These are phyloP conservation scores for Cladosporium velox DNA, from an alignment of 2,329 filamentous ascomycete species.

Conservation along the genomic window DNA sequence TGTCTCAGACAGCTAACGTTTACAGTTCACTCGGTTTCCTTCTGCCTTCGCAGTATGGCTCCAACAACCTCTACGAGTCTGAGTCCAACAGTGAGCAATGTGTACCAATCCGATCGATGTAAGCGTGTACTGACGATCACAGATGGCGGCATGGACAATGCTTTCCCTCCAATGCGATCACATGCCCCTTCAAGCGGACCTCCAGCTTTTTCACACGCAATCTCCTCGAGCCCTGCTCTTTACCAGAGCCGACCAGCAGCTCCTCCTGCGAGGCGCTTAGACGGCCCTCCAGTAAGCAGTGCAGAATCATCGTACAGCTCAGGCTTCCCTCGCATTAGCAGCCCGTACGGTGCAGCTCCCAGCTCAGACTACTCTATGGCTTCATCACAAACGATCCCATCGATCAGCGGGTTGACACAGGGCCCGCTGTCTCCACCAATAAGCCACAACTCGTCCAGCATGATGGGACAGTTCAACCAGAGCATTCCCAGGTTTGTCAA, in stretches of 20 bases:
- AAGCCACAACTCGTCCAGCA: slow-evolving; percentile 23
- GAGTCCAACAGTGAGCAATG: slow-evolving; percentile 35
- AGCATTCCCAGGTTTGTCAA: slow-evolving; percentile 31
- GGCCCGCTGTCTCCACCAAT: slow-evolving; percentile 35
- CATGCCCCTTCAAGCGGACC: slow-evolving; percentile 32
- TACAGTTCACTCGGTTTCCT: slow-evolving; percentile 39
- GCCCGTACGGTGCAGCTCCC: slow-evolving; percentile 31
- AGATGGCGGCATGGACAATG: slow-evolving; percentile 34
- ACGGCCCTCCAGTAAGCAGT: slow-evolving; percentile 26
- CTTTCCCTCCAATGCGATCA: slow-evolving; percentile 38
- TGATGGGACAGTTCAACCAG: slow-evolving; percentile 31
- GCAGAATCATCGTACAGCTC: slow-evolving; percentile 30
- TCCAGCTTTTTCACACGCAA: slow-evolving; percentile 31
- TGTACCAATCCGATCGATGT: background rate
- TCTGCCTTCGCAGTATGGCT: slow-evolving; percentile 40
- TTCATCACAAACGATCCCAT: slow-evolving; percentile 34
- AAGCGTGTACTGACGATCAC: background rate
- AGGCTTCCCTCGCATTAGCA: slow-evolving; percentile 34
- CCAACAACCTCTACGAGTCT: slow-evolving; percentile 31
- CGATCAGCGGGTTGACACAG: slow-evolving; percentile 39
- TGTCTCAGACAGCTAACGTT: background rate
- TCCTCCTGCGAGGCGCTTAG: slow-evolving; percentile 30
- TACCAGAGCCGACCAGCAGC: slow-evolving; percentile 33
- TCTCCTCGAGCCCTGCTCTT: slow-evolving; percentile 36
- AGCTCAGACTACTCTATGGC: slow-evolving; percentile 32